These are phyloP conservation scores for Citrullus colocynthis DNA, from an alignment of 306 rosid species.

Conservation along the genomic window DNA sequence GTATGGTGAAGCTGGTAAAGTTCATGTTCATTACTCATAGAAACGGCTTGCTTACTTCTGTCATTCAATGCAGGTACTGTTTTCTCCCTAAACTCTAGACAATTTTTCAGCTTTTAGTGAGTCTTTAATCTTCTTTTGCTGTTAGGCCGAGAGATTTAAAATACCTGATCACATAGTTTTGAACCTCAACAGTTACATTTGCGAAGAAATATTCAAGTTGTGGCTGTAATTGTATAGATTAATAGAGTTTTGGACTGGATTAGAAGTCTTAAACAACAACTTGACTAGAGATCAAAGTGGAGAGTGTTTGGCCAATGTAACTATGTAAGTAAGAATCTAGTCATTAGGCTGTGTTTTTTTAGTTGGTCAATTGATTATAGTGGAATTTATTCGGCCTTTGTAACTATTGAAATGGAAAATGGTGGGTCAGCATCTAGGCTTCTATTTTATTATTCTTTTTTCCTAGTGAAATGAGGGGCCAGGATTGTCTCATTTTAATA, in stretches of 20 bases:
- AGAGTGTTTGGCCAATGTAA: neutral
- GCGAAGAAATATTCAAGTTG: neutral
- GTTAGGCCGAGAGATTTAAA: neutral
- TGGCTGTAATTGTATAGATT: neutral
- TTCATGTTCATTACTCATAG: neutral
- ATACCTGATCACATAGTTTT: neutral
- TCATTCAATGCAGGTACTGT: neutral
- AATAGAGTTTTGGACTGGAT: neutral
- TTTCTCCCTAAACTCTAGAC: neutral
- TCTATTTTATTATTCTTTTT: neutral
- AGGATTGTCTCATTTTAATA: neutral
- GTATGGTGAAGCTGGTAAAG: constrained; percentile 15
- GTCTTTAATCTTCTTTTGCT: neutral
- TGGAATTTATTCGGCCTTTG: neutral
- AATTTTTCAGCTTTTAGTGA: neutral
- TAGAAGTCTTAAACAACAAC: neutral
- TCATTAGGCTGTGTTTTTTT: neutral
- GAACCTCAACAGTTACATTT: neutral
- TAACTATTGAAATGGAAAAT: neutral
- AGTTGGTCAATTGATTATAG: too few relatives aligned
- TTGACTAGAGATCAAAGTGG: neutral
- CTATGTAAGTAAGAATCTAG: neutral
- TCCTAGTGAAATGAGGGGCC: neutral
- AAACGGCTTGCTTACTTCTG: neutral
- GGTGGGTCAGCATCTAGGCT: neutral